phyloP scores from a whole-genome alignment of 495 filamentous ascomycete genomes.

The Penicillium canariense region DNA sequence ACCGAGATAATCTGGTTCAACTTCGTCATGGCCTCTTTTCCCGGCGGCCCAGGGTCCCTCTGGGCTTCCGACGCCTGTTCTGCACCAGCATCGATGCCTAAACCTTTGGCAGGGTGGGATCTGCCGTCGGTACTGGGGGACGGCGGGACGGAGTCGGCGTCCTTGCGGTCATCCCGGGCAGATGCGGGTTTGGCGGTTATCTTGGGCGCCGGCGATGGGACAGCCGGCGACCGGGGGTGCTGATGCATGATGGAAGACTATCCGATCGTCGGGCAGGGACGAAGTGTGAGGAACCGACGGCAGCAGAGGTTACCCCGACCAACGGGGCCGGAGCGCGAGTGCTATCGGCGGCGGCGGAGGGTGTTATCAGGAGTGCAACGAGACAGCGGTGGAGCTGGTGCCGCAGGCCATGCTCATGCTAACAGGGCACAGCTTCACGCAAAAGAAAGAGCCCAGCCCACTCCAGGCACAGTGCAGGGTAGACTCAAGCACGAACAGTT shows the following conservation, averaged over 20 bases:
- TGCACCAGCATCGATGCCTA: constrained; percentile 42
- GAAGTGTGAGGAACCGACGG: background rate
- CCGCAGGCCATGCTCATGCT: constrained; percentile 46
- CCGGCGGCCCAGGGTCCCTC: constrained; percentile 29
- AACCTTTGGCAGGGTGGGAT: constrained; percentile 35
- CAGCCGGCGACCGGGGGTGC: constrained; percentile 66
- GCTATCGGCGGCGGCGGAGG: constrained; percentile 26
- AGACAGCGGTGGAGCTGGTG: constrained; percentile 24
- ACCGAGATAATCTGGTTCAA: constrained; percentile 91
- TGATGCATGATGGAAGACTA: constrained; percentile 69
- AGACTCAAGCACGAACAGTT: constrained; percentile 19
- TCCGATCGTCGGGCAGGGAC: background rate
- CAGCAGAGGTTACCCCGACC: constrained; percentile 17
- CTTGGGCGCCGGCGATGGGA: constrained; percentile 57
- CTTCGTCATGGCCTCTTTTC: constrained; percentile 64
- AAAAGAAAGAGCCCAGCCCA: constrained; percentile 9
- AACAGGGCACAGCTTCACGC: constrained; percentile 27
- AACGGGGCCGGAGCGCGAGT: constrained; percentile 14
- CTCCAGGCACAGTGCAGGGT: background rate
- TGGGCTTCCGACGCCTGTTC: constrained; percentile 24
- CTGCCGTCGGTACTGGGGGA: constrained; percentile 39
- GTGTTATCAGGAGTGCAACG: constrained; percentile 37
- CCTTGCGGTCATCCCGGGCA: constrained; percentile 68
- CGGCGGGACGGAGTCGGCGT: constrained; percentile 44
- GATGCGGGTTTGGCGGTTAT: constrained; percentile 65